Evolutionary conservation across 257 asterid genomes (phyloP).

Genomic region (Solanum pinnatisectum): DNA sequence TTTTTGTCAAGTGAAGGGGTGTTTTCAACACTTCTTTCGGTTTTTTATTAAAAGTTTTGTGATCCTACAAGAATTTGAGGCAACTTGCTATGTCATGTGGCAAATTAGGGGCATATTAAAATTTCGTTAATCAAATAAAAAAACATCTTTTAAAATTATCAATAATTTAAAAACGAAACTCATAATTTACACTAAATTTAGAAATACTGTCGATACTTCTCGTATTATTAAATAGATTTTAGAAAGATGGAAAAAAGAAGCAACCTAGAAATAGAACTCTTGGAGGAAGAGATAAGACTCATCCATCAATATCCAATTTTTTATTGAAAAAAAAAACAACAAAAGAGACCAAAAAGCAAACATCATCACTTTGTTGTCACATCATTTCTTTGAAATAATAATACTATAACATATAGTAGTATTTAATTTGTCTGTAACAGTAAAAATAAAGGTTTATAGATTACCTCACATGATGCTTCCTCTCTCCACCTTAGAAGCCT

Average conservation of each 20-base stretch:
- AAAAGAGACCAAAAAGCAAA: neutral
- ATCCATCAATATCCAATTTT: neutral
- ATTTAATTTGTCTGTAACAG: neutral
- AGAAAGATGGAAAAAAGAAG: constrained; percentile 7
- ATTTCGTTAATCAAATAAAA: too few relatives aligned
- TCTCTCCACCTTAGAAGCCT: constrained; percentile 23
- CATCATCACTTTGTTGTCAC: neutral
- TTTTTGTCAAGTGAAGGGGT: too few relatives aligned
- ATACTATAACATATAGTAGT: too few relatives aligned
- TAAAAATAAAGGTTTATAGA: neutral
- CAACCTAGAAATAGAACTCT: constrained; percentile 18
- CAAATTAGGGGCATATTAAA: fast-evolving
- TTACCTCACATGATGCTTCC: constrained; percentile 17
- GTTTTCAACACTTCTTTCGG: too few relatives aligned
- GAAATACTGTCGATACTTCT: too few relatives aligned
- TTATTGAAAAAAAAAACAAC: neutral
- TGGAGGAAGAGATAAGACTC: neutral
- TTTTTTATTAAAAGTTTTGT: too few relatives aligned
- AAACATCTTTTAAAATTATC: too few relatives aligned
- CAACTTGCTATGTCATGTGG: too few relatives aligned
- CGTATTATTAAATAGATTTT: too few relatives aligned
- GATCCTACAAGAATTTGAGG: fast-evolving
- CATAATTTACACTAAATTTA: too few relatives aligned
- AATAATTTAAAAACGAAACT: too few relatives aligned
- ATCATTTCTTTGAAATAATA: neutral